Evolutionary conservation across 164 flowering plant species (phyloP).

Genomic region (Taxillus chinensis): DNA sequence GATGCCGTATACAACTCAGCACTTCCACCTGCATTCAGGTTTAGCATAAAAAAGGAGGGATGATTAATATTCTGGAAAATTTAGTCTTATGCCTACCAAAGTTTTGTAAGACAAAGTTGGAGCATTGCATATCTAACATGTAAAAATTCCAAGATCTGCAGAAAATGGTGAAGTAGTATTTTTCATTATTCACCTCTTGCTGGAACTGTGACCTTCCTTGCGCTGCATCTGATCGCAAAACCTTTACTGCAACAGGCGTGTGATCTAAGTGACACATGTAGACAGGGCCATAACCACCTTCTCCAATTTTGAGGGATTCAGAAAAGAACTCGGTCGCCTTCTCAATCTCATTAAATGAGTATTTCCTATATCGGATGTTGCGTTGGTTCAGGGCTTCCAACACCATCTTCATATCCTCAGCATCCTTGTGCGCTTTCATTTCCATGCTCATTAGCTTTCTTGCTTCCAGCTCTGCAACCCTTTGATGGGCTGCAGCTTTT

Average conservation of each 20-base stretch:
- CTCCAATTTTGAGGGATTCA: slow-evolving; percentile 31
- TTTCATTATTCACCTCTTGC: slow-evolving; percentile 27
- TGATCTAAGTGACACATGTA: slow-evolving; percentile 36
- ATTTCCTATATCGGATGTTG: slow-evolving; percentile 25
- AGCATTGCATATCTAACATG: no score
- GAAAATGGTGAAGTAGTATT: background rate
- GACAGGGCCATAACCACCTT: slow-evolving; percentile 57
- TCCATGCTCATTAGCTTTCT: slow-evolving; percentile 22
- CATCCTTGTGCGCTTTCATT: slow-evolving; percentile 16
- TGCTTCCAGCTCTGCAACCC: slow-evolving; percentile 27
- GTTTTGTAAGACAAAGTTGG: no score
- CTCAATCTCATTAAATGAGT: slow-evolving; percentile 33
- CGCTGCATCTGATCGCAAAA: slow-evolving; percentile 37
- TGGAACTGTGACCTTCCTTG: slow-evolving; percentile 44
- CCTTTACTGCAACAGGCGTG: slow-evolving; percentile 41
- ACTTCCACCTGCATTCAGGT: slow-evolving; percentile 34
- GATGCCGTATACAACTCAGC: slow-evolving; percentile 52
- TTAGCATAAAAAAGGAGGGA: no score
- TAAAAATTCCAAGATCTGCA: no score
- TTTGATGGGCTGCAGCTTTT: slow-evolving; percentile 27
- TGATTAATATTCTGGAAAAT: no score
- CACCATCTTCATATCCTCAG: slow-evolving; percentile 18
- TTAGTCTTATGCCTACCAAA: no score
- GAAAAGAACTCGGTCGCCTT: slow-evolving; percentile 29
- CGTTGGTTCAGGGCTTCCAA: slow-evolving; percentile 7